These are phyloP conservation scores for Emergomyces pasteurianus DNA, from an alignment of 2,329 filamentous ascomycete genomes.

Conservation along the genomic window DNA sequence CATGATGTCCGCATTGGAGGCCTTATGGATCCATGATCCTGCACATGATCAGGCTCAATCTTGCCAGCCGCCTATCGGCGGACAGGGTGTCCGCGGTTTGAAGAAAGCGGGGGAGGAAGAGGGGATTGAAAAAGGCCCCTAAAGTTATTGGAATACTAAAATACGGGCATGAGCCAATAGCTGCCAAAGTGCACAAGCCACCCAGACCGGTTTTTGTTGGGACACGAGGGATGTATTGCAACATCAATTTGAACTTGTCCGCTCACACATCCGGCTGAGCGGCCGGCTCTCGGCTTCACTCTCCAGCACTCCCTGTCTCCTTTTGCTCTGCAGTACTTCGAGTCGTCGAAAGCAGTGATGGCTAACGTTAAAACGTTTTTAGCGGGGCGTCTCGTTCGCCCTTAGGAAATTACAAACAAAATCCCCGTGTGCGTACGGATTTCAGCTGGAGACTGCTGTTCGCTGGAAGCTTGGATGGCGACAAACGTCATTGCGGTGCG, in stretches of 20 bases:
- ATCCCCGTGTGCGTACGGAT: too few relatives aligned
- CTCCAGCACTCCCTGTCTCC: background rate
- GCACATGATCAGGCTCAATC: background rate
- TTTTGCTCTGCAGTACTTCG: background rate
- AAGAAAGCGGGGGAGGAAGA: background rate
- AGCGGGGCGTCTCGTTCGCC: background rate
- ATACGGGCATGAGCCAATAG: background rate
- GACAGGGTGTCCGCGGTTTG: background rate
- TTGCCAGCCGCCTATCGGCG: background rate
- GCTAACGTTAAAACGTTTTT: background rate
- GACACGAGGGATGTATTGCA: background rate
- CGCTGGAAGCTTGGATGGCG: background rate
- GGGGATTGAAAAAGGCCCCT: background rate
- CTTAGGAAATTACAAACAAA: too few relatives aligned
- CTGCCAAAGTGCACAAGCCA: background rate
- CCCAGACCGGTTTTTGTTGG: background rate
- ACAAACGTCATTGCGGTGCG: background rate
- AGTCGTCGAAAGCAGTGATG: too few relatives aligned
- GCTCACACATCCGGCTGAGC: background rate
- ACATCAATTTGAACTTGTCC: background rate
- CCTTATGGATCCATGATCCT: background rate
- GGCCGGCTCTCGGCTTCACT: background rate
- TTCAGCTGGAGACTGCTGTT: background rate
- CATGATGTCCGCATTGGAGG: background rate
- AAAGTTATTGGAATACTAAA: background rate